Conservation (phyloP, 2,329 filamentous ascomycete species). For the Scopulariopsis brevicaulis region DNA sequence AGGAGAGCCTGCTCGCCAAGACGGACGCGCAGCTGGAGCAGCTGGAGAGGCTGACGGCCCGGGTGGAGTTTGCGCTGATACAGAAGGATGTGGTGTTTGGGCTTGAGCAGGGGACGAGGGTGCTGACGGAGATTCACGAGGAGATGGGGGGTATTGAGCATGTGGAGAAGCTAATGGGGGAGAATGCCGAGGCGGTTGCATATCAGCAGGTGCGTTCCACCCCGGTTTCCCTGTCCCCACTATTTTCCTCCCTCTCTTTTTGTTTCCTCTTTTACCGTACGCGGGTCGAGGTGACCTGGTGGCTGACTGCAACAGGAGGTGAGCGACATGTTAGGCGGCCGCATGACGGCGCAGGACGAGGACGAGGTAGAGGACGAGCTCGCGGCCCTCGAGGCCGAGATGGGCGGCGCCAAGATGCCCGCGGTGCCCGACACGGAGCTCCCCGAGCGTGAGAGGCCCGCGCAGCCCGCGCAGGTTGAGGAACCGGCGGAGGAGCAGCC, state of each 20-base stretch:
- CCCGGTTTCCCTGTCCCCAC: background rate
- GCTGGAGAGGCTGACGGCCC: constrained; percentile 76
- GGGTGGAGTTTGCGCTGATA: constrained; percentile 90
- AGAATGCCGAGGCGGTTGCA: constrained; percentile 78
- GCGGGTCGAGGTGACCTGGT: background rate
- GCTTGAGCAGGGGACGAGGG: constrained; percentile 79
- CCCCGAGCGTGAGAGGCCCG: constrained; percentile 6
- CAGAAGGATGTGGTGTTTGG: constrained; percentile 95
- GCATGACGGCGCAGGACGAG: constrained; percentile 89
- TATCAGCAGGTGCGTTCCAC: constrained; percentile 64
- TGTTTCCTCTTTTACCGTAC: background rate
- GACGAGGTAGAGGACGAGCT: constrained; percentile 97
- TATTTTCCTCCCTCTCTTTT: background rate
- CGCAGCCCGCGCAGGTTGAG: background rate
- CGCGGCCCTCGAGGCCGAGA: constrained; percentile 55
- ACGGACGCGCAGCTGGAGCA: constrained; percentile 92
- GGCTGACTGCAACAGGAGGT: constrained; percentile 52
- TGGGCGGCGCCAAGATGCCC: constrained; percentile 8
- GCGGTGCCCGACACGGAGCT: background rate
- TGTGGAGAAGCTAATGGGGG: constrained; percentile 91
- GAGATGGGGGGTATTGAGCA: constrained; percentile 94
- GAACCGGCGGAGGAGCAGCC: constrained; percentile 1
- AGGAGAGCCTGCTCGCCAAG: constrained; percentile 77
- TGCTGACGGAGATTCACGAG: constrained; percentile 80
- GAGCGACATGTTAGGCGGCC: constrained; percentile 77